Conservation (phyloP, 306 rosid genomes). For the Mimosa pudica region DNA sequence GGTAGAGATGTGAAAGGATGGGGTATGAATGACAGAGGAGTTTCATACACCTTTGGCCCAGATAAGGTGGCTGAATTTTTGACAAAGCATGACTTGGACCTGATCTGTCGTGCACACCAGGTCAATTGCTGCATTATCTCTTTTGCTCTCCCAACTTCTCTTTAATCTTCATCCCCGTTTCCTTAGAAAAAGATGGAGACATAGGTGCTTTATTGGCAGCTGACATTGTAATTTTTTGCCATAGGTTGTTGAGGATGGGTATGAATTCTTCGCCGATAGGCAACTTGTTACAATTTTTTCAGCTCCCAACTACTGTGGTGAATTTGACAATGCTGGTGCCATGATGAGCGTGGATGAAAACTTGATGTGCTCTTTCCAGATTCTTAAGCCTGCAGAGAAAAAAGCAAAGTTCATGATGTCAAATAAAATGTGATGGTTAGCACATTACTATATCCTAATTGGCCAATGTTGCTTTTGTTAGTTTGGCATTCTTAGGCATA, state of each 20-base stretch:
- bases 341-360: constrained; percentile 26
- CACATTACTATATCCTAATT: not conserved
- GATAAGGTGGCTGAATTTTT: constrained; percentile 27
- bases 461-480: not conserved
- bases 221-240: constrained; percentile 4
- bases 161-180: constrained; percentile 21
- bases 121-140: constrained; percentile 6
- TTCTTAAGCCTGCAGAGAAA: constrained; percentile 23
- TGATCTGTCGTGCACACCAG: constrained; percentile 25
- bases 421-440: constrained; percentile 25
- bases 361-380: constrained; percentile 27
- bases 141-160: not conserved
- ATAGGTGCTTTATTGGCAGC: not conserved
- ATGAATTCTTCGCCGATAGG: constrained; percentile 27
- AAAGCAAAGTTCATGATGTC: constrained; percentile 16
- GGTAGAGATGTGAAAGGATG: constrained; percentile 24
- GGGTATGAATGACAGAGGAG: constrained; percentile 28
- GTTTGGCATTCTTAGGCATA: not conserved
- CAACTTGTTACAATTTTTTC: constrained; percentile 23
- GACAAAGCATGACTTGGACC: constrained; percentile 26
- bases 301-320: constrained; percentile 30
- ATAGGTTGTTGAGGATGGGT: constrained; percentile 24
- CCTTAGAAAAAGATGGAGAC: not conserved
- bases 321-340: constrained; percentile 28
- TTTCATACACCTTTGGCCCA: constrained; percentile 27